Conservation (phyloP, 2,329 filamentous ascomycete species). For the Penicillium griseofulvum region DNA sequence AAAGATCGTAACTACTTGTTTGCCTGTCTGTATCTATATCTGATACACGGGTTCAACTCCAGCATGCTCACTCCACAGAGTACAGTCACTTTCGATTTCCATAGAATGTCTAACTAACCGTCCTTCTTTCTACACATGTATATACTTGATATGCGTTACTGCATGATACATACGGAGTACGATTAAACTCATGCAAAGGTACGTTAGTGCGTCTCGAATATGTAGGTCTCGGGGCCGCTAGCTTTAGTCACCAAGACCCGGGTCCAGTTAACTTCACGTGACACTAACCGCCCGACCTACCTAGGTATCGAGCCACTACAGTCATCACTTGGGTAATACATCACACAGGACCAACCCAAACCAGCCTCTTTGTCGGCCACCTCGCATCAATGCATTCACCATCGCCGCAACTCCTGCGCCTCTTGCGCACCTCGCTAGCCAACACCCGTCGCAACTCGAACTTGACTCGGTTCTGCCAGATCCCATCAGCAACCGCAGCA, state of each 20-base stretch:
- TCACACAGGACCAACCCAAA: not conserved
- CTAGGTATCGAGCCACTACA: no score
- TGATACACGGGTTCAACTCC: not conserved
- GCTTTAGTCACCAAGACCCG: slow-evolving; percentile 6
- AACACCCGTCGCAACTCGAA: slow-evolving; percentile 12
- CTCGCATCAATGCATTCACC: slow-evolving; percentile 37
- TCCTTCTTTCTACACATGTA: not conserved
- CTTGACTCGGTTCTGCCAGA: slow-evolving; percentile 12
- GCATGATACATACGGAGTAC: no score
- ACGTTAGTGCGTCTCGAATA: not conserved
- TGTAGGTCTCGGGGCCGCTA: not conserved
- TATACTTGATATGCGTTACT: not conserved
- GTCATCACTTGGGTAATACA: not conserved
- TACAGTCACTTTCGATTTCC: not conserved
- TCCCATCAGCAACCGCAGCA: slow-evolving; percentile 6
- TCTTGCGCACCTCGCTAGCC: slow-evolving; percentile 38
- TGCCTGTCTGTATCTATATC: not conserved
- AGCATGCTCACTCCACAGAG: not conserved
- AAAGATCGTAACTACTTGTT: not conserved
- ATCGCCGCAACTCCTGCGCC: slow-evolving; percentile 43
- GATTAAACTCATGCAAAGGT: not conserved
- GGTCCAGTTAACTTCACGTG: not conserved
- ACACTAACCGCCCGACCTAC: not conserved
- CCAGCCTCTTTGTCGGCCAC: not conserved
- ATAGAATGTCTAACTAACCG: not conserved